Base-by-base conservation (phyloP, 2,329 filamentous ascomycete species). In the Ceratocystis cubensis region DNA sequence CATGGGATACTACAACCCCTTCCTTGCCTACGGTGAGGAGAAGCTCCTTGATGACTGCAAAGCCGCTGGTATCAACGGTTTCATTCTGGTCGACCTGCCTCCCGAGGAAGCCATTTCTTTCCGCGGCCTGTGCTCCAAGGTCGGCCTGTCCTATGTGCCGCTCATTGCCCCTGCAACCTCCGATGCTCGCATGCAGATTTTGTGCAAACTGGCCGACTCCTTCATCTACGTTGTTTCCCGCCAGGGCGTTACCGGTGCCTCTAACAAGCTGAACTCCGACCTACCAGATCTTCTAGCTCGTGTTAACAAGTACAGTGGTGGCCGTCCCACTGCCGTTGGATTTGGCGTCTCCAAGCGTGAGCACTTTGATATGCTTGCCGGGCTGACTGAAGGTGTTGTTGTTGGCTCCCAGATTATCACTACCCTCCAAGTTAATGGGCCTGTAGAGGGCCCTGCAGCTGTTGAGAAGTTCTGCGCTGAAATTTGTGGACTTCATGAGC, bases 1-100 rank as follows among this genome's bases (percentile, higher is more conserved):
- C 70, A 99, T 99, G 94, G 94, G 94, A 72, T 99, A 99, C 83
- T 99, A 96, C 79, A 99, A 99, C 79, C 94, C 94, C 0, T 81
- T 97, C 69, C 80, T 97, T 69, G 90, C 88, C 73, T 99, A 97
- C 75, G 94, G 94, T 65, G 94, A 99, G 78, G 91, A 96, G 78
- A 84, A 82, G 69, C 85, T 97, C 76, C 80, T 99, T 65, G 82
- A 85, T 71, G 92, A 97, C 76, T 90, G 91, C 75, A 87, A 88
- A 74, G 84, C 85, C 65, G 88, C 90, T 2, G 91, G 92, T 30
- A 85, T 96, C 74, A 96, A 96, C 77, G 93, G 94, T 68, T 97
- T 97, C 78, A 96, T 99, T 73, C 87, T 97, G 74, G 93, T 96
- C 66, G 93, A 99, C 75, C 78, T 99, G 72, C 93, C 94, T 15